Conservation (phyloP, 148 eudicot species). For the Camellia granthamiana region DNA sequence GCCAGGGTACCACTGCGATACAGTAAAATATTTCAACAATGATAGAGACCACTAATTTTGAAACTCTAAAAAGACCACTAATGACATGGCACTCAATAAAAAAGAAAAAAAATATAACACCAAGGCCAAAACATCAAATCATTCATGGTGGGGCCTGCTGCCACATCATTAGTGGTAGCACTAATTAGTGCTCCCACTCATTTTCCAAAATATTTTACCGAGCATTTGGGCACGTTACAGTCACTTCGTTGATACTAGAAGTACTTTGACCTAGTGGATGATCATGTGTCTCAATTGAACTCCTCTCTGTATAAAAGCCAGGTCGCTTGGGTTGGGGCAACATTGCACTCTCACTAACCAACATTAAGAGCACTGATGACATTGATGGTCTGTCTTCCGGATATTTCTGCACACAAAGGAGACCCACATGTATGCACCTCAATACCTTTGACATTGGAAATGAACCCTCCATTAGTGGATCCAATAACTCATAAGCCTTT, state of each 20-base stretch:
- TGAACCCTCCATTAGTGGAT: not conserved
- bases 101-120: no score
- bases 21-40: not conserved
- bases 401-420: slow-evolving; percentile 1
- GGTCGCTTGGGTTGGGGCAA: slow-evolving; percentile 8
- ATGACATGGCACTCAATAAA: no score
- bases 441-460: not conserved
- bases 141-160: no score
- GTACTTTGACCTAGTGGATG: not conserved
- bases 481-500: not conserved
- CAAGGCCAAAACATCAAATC: no score
- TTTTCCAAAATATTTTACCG: not conserved
- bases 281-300: not conserved
- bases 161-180: no score
- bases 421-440: slow-evolving; percentile 8
- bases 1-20: no score
- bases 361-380: slow-evolving; percentile 4
- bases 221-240: not conserved
- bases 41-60: no score
- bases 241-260: not conserved
- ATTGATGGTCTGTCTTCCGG: not conserved
- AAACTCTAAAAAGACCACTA: no score
- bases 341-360: not conserved
- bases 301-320: not conserved
- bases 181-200: no score